phyloP scores from a whole-genome alignment of 306 rosid species.

The peach (Prunus persica) region Prunus_persica_NCBIv2 NC_034015.1:16439001-16439500 shows the following conservation, averaged over 20 bases:
- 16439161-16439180: constrained; percentile 87
- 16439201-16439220: constrained; percentile 19
- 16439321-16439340: constrained; percentile 78
- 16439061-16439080: background rate
- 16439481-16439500: constrained; percentile 1
- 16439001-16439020: constrained; percentile 16
- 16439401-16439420: constrained; percentile 70
- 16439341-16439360: constrained; percentile 65
- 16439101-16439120: constrained; percentile 61
- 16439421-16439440: constrained; percentile 57
- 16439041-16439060: background rate
- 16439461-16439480: constrained; percentile 1
- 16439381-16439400: constrained; percentile 61
- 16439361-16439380: constrained; percentile 55
- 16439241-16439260: background rate
- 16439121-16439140: constrained; percentile 76
- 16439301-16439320: constrained; percentile 70
- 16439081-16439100: background rate
- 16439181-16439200: constrained; percentile 61
- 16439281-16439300: constrained; percentile 39
- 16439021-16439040: background rate
- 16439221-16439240: background rate
- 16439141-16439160: constrained; percentile 87
- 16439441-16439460: constrained; percentile 45
- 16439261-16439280: background rate